Conservation (phyloP, 1,284 basidiomycete genomes). For the Microstroma glucosiphilum region DNA sequence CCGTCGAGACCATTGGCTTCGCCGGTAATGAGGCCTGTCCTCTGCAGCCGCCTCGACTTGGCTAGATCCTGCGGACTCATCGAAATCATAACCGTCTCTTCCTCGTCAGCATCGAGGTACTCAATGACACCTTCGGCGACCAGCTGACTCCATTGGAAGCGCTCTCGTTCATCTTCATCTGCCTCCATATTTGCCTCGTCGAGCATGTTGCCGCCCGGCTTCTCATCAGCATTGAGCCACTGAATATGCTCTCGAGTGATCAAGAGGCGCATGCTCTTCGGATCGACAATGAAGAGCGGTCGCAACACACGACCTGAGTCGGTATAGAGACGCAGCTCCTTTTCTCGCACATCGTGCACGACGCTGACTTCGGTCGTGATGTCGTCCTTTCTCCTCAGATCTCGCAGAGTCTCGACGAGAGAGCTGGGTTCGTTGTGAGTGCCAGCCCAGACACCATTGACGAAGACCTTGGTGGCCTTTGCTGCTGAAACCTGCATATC, state of each 20-base stretch:
- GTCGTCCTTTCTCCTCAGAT: constrained; percentile 86
- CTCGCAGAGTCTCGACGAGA: constrained; percentile 85
- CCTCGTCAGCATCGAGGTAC: constrained; percentile 93
- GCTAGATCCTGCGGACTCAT: constrained; percentile 96
- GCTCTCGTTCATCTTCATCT: constrained; percentile 21
- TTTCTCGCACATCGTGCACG: constrained; percentile 92
- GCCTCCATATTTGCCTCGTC: constrained; percentile 9
- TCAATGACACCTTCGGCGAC: constrained; percentile 86
- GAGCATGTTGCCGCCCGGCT: constrained; percentile 34
- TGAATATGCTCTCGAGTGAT: constrained; percentile 77
- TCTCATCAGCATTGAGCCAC: constrained; percentile 60
- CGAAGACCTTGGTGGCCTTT: constrained; percentile 81
- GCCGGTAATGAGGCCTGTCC: constrained; percentile 35
- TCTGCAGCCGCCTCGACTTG: constrained; percentile 53
- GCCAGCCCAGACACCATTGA: constrained; percentile 99
- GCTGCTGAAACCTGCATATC: constrained; percentile 45
- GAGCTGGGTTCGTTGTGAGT: constrained; percentile 93
- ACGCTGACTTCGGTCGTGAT: constrained; percentile 94
- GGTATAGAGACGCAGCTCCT: constrained; percentile 87
- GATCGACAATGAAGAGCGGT: constrained; percentile 91
- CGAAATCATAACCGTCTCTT: constrained; percentile 98
- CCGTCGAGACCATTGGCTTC: constrained; percentile 25
- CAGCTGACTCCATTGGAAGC: constrained; percentile 73
- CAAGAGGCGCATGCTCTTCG: constrained; percentile 66
- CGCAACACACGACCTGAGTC: constrained; percentile 94